phyloP scores from a whole-genome alignment of 176 grass and related monocot genomes.

The Chrysopogon serrulatus region DNA sequence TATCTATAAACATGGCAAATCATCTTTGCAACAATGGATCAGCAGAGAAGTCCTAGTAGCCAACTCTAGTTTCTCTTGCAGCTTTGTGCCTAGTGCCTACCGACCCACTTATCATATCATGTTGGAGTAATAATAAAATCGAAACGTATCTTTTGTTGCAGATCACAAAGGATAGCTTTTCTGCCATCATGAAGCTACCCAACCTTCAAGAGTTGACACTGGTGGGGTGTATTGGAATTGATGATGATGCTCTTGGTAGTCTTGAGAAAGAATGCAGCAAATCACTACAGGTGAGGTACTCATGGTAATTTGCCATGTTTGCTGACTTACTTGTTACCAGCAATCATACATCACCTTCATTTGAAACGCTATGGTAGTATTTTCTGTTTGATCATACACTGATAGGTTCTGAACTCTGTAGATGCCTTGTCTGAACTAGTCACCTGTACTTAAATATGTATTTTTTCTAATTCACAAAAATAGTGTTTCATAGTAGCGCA shows the following conservation, averaged over 20 bases:
- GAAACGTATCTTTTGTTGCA: conserved; percentile 20
- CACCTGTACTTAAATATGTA: background rate
- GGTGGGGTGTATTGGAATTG: conserved; percentile 50
- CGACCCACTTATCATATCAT: background rate
- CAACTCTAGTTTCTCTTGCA: background rate
- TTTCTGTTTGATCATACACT: background rate
- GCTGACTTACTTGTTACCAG: background rate
- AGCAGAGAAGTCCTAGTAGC: background rate
- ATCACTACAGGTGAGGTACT: conserved; percentile 50
- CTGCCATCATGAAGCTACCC: conserved; percentile 51
- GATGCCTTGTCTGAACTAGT: background rate
- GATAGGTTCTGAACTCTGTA: background rate
- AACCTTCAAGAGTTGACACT: conserved; percentile 54
- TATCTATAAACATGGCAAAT: background rate
- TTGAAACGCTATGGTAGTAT: background rate
- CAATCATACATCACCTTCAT: background rate
- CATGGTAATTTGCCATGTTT: background rate
- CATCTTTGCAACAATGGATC: background rate
- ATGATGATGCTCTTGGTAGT: conserved; percentile 44
- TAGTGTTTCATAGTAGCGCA: background rate
- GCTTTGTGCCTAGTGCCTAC: background rate
- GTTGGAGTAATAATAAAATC: conserved; percentile 6
- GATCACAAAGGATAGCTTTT: conserved; percentile 59
- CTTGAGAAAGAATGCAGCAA: conserved; percentile 51
- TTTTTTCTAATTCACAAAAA: background rate